These are phyloP conservation scores for Daldinia decipiens DNA, from an alignment of 495 filamentous ascomycete genomes.

Conservation along the genomic window DNA sequence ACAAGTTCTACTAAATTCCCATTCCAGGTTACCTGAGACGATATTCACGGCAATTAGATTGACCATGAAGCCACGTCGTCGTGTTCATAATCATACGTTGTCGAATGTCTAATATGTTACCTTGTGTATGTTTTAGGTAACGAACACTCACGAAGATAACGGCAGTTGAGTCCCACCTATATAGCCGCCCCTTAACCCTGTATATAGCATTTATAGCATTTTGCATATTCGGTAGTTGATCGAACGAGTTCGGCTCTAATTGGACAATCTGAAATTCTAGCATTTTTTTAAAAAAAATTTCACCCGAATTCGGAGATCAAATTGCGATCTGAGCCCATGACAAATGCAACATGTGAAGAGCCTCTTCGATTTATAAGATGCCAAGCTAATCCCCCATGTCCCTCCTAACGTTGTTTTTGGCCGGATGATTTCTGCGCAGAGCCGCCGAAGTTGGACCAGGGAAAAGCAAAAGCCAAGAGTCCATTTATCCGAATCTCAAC, in stretches of 20 bases:
- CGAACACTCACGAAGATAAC: neutral
- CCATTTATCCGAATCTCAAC: slow-evolving; percentile 39
- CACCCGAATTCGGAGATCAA: slow-evolving; percentile 22
- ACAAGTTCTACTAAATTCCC: neutral
- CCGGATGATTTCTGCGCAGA: slow-evolving; percentile 35
- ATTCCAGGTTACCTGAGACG: neutral
- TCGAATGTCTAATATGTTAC: neutral
- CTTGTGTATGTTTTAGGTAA: neutral
- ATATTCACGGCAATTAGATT: neutral
- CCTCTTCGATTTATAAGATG: slow-evolving; percentile 42
- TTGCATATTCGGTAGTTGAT: slow-evolving; percentile 18
- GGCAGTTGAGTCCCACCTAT: slow-evolving; percentile 1
- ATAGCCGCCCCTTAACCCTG: neutral
- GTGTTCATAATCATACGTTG: neutral
- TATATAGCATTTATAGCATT: neutral
- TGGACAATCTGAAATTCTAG: neutral
- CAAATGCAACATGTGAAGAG: slow-evolving; percentile 44
- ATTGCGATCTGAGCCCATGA: slow-evolving; percentile 35
- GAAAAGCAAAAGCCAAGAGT: slow-evolving; percentile 32
- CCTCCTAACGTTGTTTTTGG: neutral
- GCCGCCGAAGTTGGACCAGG: slow-evolving; percentile 41
- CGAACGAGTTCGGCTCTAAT: slow-evolving; percentile 17
- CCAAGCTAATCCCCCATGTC: slow-evolving; percentile 21
- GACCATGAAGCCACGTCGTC: slow-evolving; percentile 2
- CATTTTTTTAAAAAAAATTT: neutral